Base-by-base conservation (phyloP, 73 alveolate species). In the Paramecium sexaurelia region DNA sequence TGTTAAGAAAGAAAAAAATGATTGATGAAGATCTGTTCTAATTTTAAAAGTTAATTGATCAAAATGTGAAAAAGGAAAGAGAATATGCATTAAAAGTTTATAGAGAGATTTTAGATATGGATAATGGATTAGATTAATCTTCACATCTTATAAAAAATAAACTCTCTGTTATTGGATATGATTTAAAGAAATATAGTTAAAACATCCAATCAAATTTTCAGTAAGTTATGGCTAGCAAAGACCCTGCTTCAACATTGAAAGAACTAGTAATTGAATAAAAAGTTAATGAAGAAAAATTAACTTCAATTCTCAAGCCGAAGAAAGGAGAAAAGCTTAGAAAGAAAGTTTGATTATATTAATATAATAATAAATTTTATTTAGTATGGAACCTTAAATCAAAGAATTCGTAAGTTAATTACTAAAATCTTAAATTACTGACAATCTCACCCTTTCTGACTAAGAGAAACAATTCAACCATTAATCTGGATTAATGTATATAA, bases 401-500 rank as follows among this genome's bases (percentile, higher is more conserved):
- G 57, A 73, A 73, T 73, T 73, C 22, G 43, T 36, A 33, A 39
- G 36, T 39, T 19, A 24, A 73, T 39, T 73, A 73, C 87, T 73
- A 35, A 73, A 73, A 17, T 10, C 87, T 27, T 73, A 33, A 36
- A 73, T 73, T 39, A 39, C 57, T 73, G 87, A 73, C 17, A 73
- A 27, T 73, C 39, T 73, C 6, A 33, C 55, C 1, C 4, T 73
- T 9, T 8, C 35, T 1, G 55, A 33, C 7, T 33, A 36, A 11
- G 39, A 33, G 20, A 73, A 73, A 20, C 11, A 36, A 19, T 36
- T 73, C 7, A 73, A 73, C 35, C 55, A 33, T 36, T 33, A 73
- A 73, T n/a, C 87, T n/a, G 87, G 87, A n/a, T 35, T 73, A 8
- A 73, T 73, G 87, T 73, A 73, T 33, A 27, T 61, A 61, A 32